These are phyloP conservation scores for Candida easanensis DNA, from an alignment of 805 yeast species.

Conservation along the genomic window DNA sequence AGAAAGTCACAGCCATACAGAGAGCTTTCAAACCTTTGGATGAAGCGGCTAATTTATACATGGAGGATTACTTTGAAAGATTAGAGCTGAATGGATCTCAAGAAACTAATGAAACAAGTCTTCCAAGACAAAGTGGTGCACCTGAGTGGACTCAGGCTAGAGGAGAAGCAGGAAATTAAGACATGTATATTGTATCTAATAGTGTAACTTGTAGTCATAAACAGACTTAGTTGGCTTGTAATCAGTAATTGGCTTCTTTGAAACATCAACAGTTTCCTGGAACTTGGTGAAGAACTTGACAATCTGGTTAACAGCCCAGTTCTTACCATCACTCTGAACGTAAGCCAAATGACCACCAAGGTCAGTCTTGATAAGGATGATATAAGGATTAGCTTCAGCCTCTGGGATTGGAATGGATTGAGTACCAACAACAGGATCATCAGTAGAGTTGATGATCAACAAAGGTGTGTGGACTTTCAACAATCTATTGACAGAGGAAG, in stretches of 20 bases:
- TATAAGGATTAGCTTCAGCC: conserved; percentile 52
- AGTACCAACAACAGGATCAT: conserved; percentile 64
- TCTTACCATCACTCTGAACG: conserved; percentile 39
- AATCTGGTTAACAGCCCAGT: conserved; percentile 47
- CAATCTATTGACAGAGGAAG: conserved; percentile 57
- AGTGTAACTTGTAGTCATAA: conserved; percentile 21
- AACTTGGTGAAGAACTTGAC: conserved; percentile 39
- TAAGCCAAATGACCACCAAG: conserved; percentile 72
- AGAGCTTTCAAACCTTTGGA: conserved; percentile 30
- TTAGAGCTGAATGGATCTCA: conserved; percentile 30
- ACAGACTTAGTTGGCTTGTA: conserved; percentile 17
- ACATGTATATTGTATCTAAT: neutral
- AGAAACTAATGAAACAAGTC: conserved; percentile 2
- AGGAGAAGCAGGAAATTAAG: conserved; percentile 65
- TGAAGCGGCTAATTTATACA: conserved; percentile 36
- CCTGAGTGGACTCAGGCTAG: conserved; percentile 72
- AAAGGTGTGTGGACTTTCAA: conserved; percentile 59
- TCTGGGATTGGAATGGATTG: conserved; percentile 49
- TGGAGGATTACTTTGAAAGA: conserved; percentile 37
- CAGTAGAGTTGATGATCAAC: conserved; percentile 55
- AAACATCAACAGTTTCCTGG: conserved; percentile 30
- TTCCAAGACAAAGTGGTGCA: conserved; percentile 69
- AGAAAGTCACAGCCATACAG: conserved; percentile 34
- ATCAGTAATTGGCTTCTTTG: conserved; percentile 17
- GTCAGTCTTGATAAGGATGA: conserved; percentile 54